These are phyloP conservation scores for Gossypium anomalum DNA, from an alignment of 345 rosid genomes.

Conservation along the genomic window DNA sequence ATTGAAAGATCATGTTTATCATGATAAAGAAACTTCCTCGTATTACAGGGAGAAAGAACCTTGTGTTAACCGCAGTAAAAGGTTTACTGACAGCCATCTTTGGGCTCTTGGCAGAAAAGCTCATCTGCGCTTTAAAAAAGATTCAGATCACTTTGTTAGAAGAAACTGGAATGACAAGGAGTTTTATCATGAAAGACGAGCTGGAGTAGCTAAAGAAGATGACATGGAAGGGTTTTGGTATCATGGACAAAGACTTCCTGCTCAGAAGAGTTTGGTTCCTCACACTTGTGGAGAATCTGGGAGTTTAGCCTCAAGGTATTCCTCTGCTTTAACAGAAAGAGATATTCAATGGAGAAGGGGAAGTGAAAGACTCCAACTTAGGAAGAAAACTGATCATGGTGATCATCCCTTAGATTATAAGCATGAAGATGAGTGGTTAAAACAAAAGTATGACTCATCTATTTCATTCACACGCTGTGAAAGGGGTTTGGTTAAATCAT, in stretches of 20 bases:
- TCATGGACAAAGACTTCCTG: constrained; percentile 19
- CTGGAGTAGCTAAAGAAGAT: constrained; percentile 21
- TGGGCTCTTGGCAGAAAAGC: constrained; percentile 20
- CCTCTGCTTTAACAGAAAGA: constrained; percentile 20
- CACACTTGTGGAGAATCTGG: constrained; percentile 23
- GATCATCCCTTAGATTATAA: constrained; percentile 21
- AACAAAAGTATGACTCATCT: constrained; percentile 20
- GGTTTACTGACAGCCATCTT: constrained; percentile 22
- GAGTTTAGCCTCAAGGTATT: constrained; percentile 23
- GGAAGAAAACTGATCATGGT: constrained; percentile 28
- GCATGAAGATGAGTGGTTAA: constrained; percentile 26
- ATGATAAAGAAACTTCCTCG: constrained; percentile 22
- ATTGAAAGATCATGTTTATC: constrained; percentile 23
- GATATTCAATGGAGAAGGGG: constrained; percentile 24
- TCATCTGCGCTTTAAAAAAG: constrained; percentile 26
- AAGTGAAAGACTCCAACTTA: constrained; percentile 19
- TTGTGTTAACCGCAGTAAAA: constrained; percentile 29
- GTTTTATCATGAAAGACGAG: constrained; percentile 27
- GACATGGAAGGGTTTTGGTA: constrained; percentile 23
- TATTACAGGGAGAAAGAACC: constrained; percentile 17
- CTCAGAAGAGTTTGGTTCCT: constrained; percentile 25
- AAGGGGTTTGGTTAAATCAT: constrained; percentile 27
- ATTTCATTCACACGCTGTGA: constrained; percentile 25
- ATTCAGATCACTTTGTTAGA: constrained; percentile 23
- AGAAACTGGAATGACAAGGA: constrained; percentile 26